Conservation (phyloP, 331 rosid species). For the Pyrus hybrid region DNA sequence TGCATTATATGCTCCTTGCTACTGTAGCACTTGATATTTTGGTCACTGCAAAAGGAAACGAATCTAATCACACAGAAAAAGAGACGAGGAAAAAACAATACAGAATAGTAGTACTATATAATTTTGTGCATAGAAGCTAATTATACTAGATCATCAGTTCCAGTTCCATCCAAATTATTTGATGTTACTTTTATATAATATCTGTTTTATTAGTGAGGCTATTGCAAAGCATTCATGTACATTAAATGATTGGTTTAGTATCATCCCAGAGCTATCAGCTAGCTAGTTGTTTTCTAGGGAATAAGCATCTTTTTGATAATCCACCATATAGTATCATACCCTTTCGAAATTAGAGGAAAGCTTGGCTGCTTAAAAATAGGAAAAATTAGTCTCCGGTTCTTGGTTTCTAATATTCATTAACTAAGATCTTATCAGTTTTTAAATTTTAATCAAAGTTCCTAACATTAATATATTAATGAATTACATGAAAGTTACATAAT, state of each 20-base stretch:
- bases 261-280: background rate
- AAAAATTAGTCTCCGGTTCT: too few relatives aligned
- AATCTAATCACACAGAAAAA: background rate
- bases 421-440: too few relatives aligned
- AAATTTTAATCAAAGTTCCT: too few relatives aligned
- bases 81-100: background rate
- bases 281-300: background rate
- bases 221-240: conserved; percentile 1
- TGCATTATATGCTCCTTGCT: conserved; percentile 5
- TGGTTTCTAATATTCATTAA: too few relatives aligned
- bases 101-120: background rate
- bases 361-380: too few relatives aligned
- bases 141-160: conserved; percentile 1
- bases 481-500: too few relatives aligned
- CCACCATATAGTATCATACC: background rate
- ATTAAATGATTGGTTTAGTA: conserved; percentile 14
- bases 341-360: background rate
- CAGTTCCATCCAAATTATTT: background rate
- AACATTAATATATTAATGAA: too few relatives aligned
- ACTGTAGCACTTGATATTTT: background rate
- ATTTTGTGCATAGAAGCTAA: background rate
- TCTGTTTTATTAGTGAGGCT: background rate
- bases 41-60: background rate
- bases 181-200: background rate
- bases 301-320: background rate